These are phyloP conservation scores for Globisporangium orthogonon DNA, from an alignment of 352 stramenopile species.

Conservation along the genomic window DNA sequence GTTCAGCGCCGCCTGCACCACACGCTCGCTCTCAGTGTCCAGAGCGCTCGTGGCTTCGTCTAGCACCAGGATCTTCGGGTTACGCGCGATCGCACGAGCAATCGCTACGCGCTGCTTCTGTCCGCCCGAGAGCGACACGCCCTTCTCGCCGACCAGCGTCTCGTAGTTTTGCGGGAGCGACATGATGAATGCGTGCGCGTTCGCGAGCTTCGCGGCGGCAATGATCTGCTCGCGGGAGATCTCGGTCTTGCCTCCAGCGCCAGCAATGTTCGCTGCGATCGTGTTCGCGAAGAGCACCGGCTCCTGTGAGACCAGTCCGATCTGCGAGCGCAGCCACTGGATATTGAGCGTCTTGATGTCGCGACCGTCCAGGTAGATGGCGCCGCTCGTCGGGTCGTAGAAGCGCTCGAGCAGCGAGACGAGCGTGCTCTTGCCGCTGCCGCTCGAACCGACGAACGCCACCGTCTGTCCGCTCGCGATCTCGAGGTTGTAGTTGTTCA, in stretches of 20 bases:
- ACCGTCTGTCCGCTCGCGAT: neutral
- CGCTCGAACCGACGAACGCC: slow-evolving; percentile 5
- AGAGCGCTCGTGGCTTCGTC: slow-evolving; percentile 4
- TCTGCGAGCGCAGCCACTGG: slow-evolving; percentile 23
- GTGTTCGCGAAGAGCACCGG: slow-evolving; percentile 86
- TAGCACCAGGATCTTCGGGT: slow-evolving; percentile 78
- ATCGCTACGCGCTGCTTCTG: slow-evolving; percentile 34
- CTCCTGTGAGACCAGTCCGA: slow-evolving; percentile 74
- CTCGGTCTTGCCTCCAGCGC: slow-evolving; percentile 31
- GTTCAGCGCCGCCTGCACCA: slow-evolving; percentile 75
- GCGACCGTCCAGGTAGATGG: slow-evolving; percentile 54
- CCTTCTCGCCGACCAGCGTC: slow-evolving; percentile 33
- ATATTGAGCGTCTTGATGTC: slow-evolving; percentile 65
- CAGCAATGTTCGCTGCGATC: slow-evolving; percentile 89
- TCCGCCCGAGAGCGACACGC: slow-evolving; percentile 25
- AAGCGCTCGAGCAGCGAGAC: slow-evolving; percentile 9
- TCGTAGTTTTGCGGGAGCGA: slow-evolving; percentile 85
- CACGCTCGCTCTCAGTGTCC: slow-evolving; percentile 27
- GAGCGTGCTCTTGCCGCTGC: slow-evolving; percentile 7
- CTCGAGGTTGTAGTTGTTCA: slow-evolving; percentile 1
- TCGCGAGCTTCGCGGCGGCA: slow-evolving; percentile 28
- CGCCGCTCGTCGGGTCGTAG: slow-evolving; percentile 5
- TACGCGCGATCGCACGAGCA: slow-evolving; percentile 52
- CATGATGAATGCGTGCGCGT: slow-evolving; percentile 61
- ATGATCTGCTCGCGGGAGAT: slow-evolving; percentile 3